A percentile compares a stretch with the other conserved stretches of the same genome.
These are phyloP conservation scores for Rosa hybrid DNA, from an alignment of 331 rosid species.

Conservation along the genomic window DNA sequence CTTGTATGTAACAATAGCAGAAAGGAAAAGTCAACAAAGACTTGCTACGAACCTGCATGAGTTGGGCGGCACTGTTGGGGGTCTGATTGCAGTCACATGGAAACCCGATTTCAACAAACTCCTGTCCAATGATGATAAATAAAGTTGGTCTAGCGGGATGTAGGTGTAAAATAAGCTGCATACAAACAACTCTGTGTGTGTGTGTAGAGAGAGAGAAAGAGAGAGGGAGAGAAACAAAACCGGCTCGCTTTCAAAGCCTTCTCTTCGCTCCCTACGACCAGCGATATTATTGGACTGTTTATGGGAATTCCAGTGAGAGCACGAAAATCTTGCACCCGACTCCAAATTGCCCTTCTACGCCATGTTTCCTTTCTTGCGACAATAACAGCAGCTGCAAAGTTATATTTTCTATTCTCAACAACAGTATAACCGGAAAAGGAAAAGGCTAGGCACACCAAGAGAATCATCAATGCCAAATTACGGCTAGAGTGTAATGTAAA, in stretches of 20 bases:
- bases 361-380: constrained; percentile 79
- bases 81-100: constrained; percentile 93
- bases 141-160: neutral
- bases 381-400: constrained; percentile 71
- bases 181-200: neutral
- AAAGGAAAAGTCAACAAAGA: neutral
- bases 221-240: constrained; percentile 26
- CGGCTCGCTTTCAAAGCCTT: constrained; percentile 88
- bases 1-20: neutral
- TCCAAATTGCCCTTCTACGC: constrained; percentile 82
- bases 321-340: constrained; percentile 75
- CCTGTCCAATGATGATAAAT: constrained; percentile 46
- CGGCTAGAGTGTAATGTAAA: neutral
- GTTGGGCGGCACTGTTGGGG: constrained; percentile 96
- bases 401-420: constrained; percentile 8
- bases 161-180: neutral
- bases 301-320: constrained; percentile 81
- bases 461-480: neutral
- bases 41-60: constrained; percentile 74
- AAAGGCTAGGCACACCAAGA: neutral
- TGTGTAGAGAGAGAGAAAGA: neutral
- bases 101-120: constrained; percentile 84
- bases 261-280: constrained; percentile 80
- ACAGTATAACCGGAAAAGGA: neutral
- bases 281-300: constrained; percentile 83